Base-by-base conservation (phyloP, 306 rosid species). In the Vigna hirtella region DNA sequence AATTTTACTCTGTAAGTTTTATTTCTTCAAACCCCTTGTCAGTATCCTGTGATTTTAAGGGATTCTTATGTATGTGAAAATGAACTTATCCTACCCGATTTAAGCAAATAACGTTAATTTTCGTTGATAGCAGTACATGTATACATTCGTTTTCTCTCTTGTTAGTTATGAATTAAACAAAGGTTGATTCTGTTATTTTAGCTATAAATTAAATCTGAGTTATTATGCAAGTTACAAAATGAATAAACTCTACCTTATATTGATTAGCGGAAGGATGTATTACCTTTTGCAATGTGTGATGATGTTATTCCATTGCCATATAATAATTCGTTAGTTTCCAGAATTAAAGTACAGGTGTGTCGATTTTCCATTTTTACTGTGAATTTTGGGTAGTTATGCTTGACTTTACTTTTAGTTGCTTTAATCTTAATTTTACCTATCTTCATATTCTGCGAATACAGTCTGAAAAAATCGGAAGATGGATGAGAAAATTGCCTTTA, bases 1-100 rank as follows among this genome's bases (percentile, higher is more conserved):
- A 72, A 2, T 86, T 95, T 51, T 91, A 91, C 79, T 82, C 85
- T 15, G 99, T 95, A 85, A 85, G 93, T 82, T 49, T 59, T 1
- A 61, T 59, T 77, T 22, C 1, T 48, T 6, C 12, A 47, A 67
- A 12, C 45, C 13, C 17, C 53, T 40, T 62, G 49, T 52, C 16
- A 48, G 15, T 61, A 2, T 67, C 7, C 11, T 50, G 30, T 28
- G 24, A 49, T 59, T 6, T 52, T 16, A 6, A 45, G 1, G 3
- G 3, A 10, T 13, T 51, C 58, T 47, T 26, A 15, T 66, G 42
- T 43, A 0, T 51, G 7, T 11, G 18, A 14, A 64, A 47, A 43
- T 5, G 1, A 32, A 16, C 3, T 5, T 61, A 15, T 40, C 10
- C 6, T 24, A 24, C 0, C 56, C 12, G 10, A 55, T 64, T 24